Percentiles rank a stretch among this genome's conserved stretches.
Evolutionary conservation across 176 grass and related monocot genomes (phyloP).

Genomic region (Cenchrus fungigraminus): DNA sequence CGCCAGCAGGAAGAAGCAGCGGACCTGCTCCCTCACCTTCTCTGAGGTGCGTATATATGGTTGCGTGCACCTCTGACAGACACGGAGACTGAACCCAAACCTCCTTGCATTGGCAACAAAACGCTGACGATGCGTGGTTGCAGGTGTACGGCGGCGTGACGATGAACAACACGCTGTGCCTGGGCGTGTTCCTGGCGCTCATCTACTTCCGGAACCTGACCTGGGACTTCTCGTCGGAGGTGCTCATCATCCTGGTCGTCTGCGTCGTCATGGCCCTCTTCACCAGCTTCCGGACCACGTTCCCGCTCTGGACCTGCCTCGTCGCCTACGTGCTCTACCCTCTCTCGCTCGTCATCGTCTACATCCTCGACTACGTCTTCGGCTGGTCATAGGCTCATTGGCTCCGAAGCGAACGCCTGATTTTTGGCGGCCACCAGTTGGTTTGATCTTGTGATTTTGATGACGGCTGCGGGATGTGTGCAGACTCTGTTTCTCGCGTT

Average conservation of each 20-base stretch:
- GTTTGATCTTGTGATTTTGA: slow-evolving; percentile 38
- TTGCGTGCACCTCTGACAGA: not conserved
- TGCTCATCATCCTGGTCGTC: slow-evolving; percentile 84
- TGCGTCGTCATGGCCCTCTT: slow-evolving; percentile 86
- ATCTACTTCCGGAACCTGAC: slow-evolving; percentile 79
- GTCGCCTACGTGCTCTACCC: slow-evolving; percentile 80
- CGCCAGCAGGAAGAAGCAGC: slow-evolving; percentile 82
- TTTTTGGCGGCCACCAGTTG: not conserved
- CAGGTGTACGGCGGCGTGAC: slow-evolving; percentile 95
- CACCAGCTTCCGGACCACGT: slow-evolving; percentile 87
- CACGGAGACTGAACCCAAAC: not conserved
- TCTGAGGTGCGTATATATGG: slow-evolving; percentile 60
- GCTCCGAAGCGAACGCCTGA: not conserved
- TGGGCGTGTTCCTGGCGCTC: slow-evolving; percentile 85
- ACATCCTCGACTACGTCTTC: slow-evolving; percentile 82
- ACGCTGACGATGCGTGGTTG: not conserved
- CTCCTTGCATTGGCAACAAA: not conserved
- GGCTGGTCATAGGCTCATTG: slow-evolving; percentile 73
- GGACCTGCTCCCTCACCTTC: slow-evolving; percentile 86
- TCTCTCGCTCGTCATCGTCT: slow-evolving; percentile 70
- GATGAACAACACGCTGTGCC: slow-evolving; percentile 96
- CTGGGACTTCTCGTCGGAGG: slow-evolving; percentile 95
- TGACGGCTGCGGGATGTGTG: slow-evolving; percentile 30
- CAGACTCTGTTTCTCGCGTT: slow-evolving; percentile 25
- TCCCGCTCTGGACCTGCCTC: slow-evolving; percentile 93